These are phyloP conservation scores for Mortierella sp. DNA, from an alignment of 371 early-diverging fungal species.

Conservation along the genomic window DNA sequence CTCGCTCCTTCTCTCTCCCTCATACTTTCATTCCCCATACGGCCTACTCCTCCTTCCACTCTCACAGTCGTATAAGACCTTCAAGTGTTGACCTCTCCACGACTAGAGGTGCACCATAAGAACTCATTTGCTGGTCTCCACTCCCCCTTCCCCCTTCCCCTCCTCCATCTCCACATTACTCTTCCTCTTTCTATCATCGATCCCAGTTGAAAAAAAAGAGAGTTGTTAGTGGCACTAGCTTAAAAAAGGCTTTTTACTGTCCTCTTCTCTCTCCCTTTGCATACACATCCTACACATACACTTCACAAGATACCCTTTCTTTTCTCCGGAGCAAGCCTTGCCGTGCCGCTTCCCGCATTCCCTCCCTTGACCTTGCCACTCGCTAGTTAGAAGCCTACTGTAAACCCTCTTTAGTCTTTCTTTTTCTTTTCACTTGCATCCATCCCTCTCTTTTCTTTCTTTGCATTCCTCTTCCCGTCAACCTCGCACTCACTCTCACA, in stretches of 20 bases:
- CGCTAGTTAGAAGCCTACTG: background rate
- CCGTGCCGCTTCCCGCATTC: background rate
- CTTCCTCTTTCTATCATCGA: background rate
- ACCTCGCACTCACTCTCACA: too few relatives aligned
- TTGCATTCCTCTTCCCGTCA: background rate
- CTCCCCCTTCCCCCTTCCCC: background rate
- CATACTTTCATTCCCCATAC: background rate
- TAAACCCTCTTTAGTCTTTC: background rate
- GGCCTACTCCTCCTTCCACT: background rate
- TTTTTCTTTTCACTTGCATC: background rate
- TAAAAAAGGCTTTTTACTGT: background rate
- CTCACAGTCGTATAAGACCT: constrained; percentile 31
- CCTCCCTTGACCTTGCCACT: background rate
- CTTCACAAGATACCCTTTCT: background rate
- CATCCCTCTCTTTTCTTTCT: background rate
- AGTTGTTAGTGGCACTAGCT: background rate
- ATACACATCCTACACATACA: background rate
- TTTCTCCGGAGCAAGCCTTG: background rate
- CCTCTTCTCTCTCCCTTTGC: background rate
- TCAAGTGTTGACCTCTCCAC: constrained; percentile 47
- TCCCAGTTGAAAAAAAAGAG: background rate
- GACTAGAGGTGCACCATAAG: constrained; percentile 41
- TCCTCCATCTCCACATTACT: constrained; percentile 11
- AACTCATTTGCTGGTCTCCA: constrained; percentile 40
- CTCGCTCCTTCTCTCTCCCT: background rate